Conservation (phyloP, 352 stramenopile genomes). For the Phytophthora colocasiae region DNA sequence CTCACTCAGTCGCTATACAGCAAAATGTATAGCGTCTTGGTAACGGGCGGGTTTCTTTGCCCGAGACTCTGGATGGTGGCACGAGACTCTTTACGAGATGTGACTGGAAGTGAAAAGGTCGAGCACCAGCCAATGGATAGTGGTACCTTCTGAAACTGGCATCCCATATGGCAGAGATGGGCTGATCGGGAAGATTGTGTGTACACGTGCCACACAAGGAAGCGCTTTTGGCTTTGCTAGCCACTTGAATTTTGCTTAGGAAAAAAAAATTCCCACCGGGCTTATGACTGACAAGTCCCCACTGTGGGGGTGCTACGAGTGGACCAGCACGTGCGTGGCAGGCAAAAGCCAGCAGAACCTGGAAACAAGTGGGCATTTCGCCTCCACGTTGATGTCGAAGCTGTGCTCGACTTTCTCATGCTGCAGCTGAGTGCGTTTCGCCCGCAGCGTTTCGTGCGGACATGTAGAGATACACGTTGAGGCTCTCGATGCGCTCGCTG, state of each 20-base stretch:
- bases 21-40: constrained; percentile 8
- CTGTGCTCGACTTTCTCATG: constrained; percentile 25
- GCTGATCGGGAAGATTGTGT: background rate
- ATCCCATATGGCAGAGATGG: constrained; percentile 15
- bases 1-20: constrained; percentile 6
- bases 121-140: constrained; percentile 5
- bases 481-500: background rate
- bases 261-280: constrained; percentile 10
- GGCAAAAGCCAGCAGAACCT: background rate
- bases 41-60: constrained; percentile 23
- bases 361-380: background rate
- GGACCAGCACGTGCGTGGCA: constrained; percentile 7
- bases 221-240: background rate
- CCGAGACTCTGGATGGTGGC: background rate
- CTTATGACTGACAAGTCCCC: background rate
- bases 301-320: background rate
- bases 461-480: background rate
- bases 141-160: constrained; percentile 9
- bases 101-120: background rate
- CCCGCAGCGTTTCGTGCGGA: constrained; percentile 18
- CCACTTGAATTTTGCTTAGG: constrained; percentile 27
- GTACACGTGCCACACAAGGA: constrained; percentile 1
- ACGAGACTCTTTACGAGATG: background rate
- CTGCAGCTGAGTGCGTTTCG: constrained; percentile 40
- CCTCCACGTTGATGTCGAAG: background rate